phyloP scores from a whole-genome alignment of 2,329 filamentous ascomycete species.

The Claviceps monticola region DNA sequence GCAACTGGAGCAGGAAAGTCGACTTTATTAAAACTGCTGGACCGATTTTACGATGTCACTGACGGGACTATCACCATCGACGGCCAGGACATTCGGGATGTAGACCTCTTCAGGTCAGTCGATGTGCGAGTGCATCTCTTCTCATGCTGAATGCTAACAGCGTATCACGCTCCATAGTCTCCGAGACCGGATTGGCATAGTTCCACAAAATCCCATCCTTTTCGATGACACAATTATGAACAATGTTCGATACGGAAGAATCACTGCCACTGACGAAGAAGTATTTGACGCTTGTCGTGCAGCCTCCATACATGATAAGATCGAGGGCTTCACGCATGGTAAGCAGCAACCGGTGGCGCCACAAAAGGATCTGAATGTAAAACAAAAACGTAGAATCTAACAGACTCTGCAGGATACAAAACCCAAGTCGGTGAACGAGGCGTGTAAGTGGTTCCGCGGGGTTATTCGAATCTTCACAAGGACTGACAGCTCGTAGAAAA shows the following conservation, averaged over 20 bases:
- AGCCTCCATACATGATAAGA: constrained; percentile 45
- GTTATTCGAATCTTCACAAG: not conserved
- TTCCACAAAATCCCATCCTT: constrained; percentile 40
- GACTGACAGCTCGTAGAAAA: constrained; percentile 28
- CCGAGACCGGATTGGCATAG: constrained; percentile 39
- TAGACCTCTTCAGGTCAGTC: constrained; percentile 36
- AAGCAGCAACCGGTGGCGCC: constrained; percentile 1
- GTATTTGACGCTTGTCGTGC: constrained; percentile 40
- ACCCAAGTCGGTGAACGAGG: constrained; percentile 38
- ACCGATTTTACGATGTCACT: constrained; percentile 45
- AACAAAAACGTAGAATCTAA: not conserved
- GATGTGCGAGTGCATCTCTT: not conserved
- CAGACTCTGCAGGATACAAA: constrained; percentile 26
- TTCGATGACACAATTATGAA: constrained; percentile 47
- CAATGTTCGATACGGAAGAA: constrained; percentile 43
- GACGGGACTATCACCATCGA: constrained; percentile 41
- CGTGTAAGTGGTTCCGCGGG: constrained; percentile 21
- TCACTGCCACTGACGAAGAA: constrained; percentile 39
- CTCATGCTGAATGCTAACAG: constrained; percentile 10
- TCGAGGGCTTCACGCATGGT: constrained; percentile 38
- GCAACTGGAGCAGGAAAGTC: constrained; percentile 45
- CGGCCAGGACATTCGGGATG: constrained; percentile 43
- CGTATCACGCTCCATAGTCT: constrained; percentile 21
- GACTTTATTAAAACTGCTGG: constrained; percentile 47
- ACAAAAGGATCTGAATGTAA: not conserved